A percentile compares a stretch with the other conserved stretches of the same genome.
Evolutionary conservation across 2,329 filamentous ascomycete genomes (phyloP).

Genomic region (Ceratocystis smalleyi): DNA sequence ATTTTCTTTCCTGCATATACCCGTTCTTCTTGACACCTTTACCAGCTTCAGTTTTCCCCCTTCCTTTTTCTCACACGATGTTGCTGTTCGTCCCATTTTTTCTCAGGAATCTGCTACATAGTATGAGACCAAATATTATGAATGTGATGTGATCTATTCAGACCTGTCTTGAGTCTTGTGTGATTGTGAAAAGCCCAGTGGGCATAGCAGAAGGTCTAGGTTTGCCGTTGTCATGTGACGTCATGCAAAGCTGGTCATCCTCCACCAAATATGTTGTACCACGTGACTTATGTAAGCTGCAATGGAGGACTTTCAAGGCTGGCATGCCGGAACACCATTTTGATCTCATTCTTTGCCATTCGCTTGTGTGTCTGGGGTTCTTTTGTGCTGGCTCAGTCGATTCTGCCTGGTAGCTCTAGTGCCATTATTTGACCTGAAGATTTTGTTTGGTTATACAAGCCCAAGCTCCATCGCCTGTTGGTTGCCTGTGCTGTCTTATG

Average conservation of each 20-base stretch:
- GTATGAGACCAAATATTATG: conserved; percentile 5
- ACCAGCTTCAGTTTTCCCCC: background rate
- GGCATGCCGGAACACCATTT: background rate
- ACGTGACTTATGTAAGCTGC: background rate
- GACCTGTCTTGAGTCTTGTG: background rate
- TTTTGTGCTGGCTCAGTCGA: background rate
- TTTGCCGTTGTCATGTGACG: background rate
- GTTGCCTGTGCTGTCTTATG: background rate
- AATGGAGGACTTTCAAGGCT: background rate
- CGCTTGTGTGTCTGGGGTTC: background rate
- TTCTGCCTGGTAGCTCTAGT: background rate
- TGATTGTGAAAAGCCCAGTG: background rate
- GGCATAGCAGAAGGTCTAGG: background rate
- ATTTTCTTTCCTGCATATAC: conserved; percentile 5
- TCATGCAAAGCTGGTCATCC: background rate
- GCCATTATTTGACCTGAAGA: background rate
- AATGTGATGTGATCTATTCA: conserved; percentile 2
- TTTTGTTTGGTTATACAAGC: background rate
- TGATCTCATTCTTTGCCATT: background rate
- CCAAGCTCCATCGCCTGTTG: background rate
- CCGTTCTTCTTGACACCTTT: background rate
- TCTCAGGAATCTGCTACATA: background rate
- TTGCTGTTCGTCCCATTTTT: background rate
- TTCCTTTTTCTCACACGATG: background rate
- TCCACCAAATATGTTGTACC: background rate